Evolutionary conservation across 2,329 filamentous ascomycete species (phyloP).

Genomic region (Hirsutella rhossiliensis): DNA sequence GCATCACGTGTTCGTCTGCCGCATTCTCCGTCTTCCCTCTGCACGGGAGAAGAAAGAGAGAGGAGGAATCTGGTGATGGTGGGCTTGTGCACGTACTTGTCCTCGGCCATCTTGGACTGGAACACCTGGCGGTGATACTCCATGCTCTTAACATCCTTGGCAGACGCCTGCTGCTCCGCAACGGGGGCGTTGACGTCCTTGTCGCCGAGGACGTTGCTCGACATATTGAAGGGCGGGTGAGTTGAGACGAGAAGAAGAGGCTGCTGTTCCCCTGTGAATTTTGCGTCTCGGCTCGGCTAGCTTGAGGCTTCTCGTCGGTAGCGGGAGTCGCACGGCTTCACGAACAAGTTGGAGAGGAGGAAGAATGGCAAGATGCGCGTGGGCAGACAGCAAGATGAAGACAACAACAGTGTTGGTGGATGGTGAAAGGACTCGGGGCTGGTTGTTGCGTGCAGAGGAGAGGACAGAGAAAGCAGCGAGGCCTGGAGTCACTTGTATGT

Average conservation of each 20-base stretch:
- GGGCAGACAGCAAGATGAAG: not conserved
- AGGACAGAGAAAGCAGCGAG: not conserved
- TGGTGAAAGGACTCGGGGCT: not conserved
- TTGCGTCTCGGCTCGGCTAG: no score
- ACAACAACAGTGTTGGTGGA: not conserved
- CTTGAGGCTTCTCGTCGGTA: no score
- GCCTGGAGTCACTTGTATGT: not conserved
- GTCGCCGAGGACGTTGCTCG: constrained; percentile 48
- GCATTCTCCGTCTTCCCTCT: no score
- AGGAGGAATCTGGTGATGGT: no score
- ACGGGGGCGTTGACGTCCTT: constrained; percentile 53
- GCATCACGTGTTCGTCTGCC: not conserved
- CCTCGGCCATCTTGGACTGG: constrained; percentile 57
- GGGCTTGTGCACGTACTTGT: constrained; percentile 41
- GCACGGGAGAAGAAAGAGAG: not conserved
- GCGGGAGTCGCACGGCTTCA: no score
- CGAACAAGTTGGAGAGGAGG: not conserved
- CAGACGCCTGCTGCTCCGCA: constrained; percentile 13
- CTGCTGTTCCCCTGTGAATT: not conserved
- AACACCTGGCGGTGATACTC: constrained; percentile 69
- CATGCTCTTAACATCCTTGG: constrained; percentile 51
- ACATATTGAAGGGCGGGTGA: constrained; percentile 6
- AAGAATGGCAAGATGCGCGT: not conserved
- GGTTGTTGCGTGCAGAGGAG: not conserved
- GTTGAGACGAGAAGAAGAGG: not conserved